Evolutionary conservation across 1,139 yeast genomes (phyloP).

Genomic region (Yamadazyma taylorii): DNA sequence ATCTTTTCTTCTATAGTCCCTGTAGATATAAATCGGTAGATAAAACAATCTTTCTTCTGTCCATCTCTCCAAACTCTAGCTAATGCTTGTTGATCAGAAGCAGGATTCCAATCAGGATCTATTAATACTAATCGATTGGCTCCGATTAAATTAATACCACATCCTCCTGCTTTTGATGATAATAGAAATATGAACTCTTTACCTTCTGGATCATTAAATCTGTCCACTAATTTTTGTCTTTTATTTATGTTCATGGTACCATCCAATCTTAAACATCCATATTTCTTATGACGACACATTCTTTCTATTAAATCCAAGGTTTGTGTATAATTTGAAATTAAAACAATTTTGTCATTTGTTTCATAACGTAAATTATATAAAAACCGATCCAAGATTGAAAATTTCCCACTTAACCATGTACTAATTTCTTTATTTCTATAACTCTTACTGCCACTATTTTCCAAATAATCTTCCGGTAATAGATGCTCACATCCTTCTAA

Average conservation of each 20-base stretch:
- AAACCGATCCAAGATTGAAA: slow-evolving; percentile 69
- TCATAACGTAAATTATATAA: slow-evolving; percentile 71
- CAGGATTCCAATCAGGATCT: slow-evolving; percentile 99
- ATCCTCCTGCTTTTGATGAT: slow-evolving; percentile 98
- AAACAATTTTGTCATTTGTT: slow-evolving; percentile 90
- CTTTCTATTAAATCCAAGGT: slow-evolving; percentile 88
- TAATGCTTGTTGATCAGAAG: slow-evolving; percentile 96
- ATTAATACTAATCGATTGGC: slow-evolving; percentile 86
- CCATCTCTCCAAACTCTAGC: slow-evolving; percentile 99
- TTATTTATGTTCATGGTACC: slow-evolving; percentile 92
- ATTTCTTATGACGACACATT: slow-evolving; percentile 72
- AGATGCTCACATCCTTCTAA: slow-evolving; percentile 64
- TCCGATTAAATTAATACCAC: slow-evolving; percentile 96
- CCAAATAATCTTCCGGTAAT: slow-evolving; percentile 72
- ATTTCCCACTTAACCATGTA: slow-evolving; percentile 64
- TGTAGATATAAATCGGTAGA: slow-evolving; percentile 88
- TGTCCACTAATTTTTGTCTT: slow-evolving; percentile 89
- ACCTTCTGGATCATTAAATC: slow-evolving; percentile 87
- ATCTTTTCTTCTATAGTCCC: slow-evolving; percentile 97
- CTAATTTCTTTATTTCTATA: slow-evolving; percentile 52
- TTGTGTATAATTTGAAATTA: slow-evolving; percentile 92
- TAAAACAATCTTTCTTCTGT: slow-evolving; percentile 94
- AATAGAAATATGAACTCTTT: slow-evolving; percentile 84
- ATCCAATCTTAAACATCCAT: slow-evolving; percentile 83
- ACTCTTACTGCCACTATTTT: slow-evolving; percentile 28